phyloP scores from a whole-genome alignment of 2,329 filamentous ascomycete genomes.

The Fusarium succisae region DNA sequence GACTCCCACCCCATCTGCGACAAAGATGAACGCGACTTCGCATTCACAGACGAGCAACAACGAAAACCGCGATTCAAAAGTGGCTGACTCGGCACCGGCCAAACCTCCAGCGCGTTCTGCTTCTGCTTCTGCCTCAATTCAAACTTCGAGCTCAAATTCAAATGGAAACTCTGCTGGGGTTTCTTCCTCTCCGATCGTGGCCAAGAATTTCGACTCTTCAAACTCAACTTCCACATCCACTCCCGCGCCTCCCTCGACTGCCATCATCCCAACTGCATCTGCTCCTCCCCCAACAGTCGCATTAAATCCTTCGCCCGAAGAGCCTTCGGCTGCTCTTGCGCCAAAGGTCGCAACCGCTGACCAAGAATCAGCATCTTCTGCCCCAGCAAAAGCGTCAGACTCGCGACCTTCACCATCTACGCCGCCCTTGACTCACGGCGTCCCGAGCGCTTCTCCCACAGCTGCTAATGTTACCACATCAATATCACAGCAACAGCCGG shows the following conservation, averaged over 20 bases:
- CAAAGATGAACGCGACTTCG: slow-evolving; percentile 18
- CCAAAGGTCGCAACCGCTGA: slow-evolving; percentile 7
- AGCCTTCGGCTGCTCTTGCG: slow-evolving; percentile 1
- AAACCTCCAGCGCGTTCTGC: background rate
- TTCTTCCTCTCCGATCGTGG: background rate
- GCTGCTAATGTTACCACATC: slow-evolving; percentile 18
- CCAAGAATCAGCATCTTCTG: slow-evolving; percentile 10
- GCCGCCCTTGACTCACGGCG: slow-evolving; percentile 23
- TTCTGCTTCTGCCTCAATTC: slow-evolving; percentile 9
- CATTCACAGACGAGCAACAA: slow-evolving; percentile 21
- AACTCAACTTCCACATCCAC: slow-evolving; percentile 21
- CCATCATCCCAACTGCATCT: background rate
- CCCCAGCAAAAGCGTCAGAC: slow-evolving; percentile 2
- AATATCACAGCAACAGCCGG: slow-evolving; percentile 28
- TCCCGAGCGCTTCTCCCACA: slow-evolving; percentile 4
- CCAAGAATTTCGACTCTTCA: slow-evolving; percentile 6
- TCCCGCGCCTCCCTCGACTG: slow-evolving; percentile 14
- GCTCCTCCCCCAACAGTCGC: slow-evolving; percentile 2
- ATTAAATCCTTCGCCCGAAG: slow-evolving; percentile 5
- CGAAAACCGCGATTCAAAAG: slow-evolving; percentile 23
- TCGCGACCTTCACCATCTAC: slow-evolving; percentile 34
- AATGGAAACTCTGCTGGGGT: slow-evolving; percentile 5
- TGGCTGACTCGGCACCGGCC: slow-evolving; percentile 11
- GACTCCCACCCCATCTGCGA: slow-evolving; percentile 18
- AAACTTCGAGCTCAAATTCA: background rate